These are phyloP conservation scores for Coleophoma eucalyptorum DNA, from an alignment of 2,329 filamentous ascomycete genomes.

Conservation along the genomic window DNA sequence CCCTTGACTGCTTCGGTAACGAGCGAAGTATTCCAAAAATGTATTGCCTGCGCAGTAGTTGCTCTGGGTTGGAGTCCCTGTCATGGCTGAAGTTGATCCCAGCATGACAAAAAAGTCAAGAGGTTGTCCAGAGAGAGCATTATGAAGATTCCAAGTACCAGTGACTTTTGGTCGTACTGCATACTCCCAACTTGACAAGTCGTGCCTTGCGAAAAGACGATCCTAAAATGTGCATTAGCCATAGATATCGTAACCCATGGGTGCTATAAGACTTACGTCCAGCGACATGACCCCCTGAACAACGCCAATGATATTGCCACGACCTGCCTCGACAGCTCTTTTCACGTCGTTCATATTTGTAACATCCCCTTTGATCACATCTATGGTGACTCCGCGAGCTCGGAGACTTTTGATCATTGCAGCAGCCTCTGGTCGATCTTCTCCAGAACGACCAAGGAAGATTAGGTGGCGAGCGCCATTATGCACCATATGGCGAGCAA, in stretches of 20 bases:
- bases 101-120: slow-evolving; percentile 32
- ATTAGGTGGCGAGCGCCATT: slow-evolving; percentile 15
- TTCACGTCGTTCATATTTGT: slow-evolving; percentile 26
- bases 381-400: slow-evolving; percentile 32
- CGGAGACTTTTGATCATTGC: background rate
- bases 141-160: slow-evolving; percentile 50
- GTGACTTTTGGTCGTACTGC: slow-evolving; percentile 47
- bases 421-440: background rate
- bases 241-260: no score
- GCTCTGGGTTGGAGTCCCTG: slow-evolving; percentile 25
- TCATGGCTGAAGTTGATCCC: slow-evolving; percentile 20
- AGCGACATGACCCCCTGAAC: slow-evolving; percentile 44
- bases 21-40: slow-evolving; percentile 28
- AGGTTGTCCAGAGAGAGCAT: slow-evolving; percentile 14
- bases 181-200: slow-evolving; percentile 29
- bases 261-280: background rate
- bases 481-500: slow-evolving; percentile 6
- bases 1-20: slow-evolving; percentile 9
- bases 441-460: slow-evolving; percentile 4
- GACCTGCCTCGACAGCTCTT: background rate
- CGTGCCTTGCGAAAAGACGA: background rate
- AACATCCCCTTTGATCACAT: slow-evolving; percentile 44
- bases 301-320: slow-evolving; percentile 31
- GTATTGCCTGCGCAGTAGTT: slow-evolving; percentile 32
- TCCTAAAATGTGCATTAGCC: background rate